Evolutionary conservation across 2,329 filamentous ascomycete genomes (phyloP).

Genomic region (Cadophora luteo-olivacea): DNA sequence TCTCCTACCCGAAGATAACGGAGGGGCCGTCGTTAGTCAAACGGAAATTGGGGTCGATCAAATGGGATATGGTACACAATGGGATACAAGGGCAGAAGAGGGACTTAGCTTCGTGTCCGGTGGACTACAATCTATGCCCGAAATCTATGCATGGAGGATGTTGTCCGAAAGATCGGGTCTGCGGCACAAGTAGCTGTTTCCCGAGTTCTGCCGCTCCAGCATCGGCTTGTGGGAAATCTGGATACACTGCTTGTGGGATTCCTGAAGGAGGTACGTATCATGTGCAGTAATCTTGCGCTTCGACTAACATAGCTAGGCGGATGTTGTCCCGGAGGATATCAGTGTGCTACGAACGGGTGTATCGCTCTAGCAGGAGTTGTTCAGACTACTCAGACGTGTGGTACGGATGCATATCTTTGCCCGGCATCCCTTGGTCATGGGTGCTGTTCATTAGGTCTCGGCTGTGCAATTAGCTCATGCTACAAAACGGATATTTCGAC

Average conservation of each 20-base stretch:
- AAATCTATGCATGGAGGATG: conserved; percentile 42
- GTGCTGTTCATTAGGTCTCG: conserved; percentile 58
- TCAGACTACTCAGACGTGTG: conserved; percentile 51
- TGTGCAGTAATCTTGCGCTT: not conserved
- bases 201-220: conserved; percentile 34
- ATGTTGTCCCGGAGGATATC: conserved; percentile 52
- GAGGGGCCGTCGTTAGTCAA: conserved; percentile 31
- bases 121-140: conserved; percentile 39
- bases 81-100: conserved; percentile 41
- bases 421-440: conserved; percentile 58
- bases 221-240: conserved; percentile 37
- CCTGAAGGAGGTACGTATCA: conserved; percentile 41
- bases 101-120: conserved; percentile 37
- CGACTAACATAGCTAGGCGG: conserved; percentile 36
- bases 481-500: conserved; percentile 56
- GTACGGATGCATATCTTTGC: conserved; percentile 54
- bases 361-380: conserved; percentile 51
- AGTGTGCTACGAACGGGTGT: conserved; percentile 54
- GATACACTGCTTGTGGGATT: conserved; percentile 39
- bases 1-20: conserved; percentile 37
- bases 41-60: conserved; percentile 39
- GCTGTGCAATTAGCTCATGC: conserved; percentile 55
- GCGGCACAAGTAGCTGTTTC: conserved; percentile 53
- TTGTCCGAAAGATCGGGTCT: conserved; percentile 54
- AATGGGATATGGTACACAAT: conserved; percentile 41